Base-by-base conservation (phyloP, 148 eudicot species). In the Nepenthes gracilis region DNA sequence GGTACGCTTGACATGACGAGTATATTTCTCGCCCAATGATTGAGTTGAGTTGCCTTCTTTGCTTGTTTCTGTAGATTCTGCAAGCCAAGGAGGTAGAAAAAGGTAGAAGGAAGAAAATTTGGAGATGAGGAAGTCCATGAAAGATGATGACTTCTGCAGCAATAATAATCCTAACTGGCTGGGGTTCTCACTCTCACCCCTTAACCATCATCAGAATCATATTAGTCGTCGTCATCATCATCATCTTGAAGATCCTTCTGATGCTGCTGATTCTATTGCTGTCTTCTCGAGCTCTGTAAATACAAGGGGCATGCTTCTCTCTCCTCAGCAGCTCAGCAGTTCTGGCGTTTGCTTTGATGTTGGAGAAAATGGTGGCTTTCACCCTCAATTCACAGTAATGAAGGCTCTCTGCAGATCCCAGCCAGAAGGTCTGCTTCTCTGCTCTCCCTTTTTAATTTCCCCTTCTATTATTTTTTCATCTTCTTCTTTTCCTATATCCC, bases 381-480 rank as follows among this genome's bases (percentile, higher is more conserved):
- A 70, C 61, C 63, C 50, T 6, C 77, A 67, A 50, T 59, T 84
- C 60, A 65, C 65, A 66, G 80, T 88, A 52, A 66, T 88, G 82
- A 87, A 85, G 64, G 81, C 81, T 66, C 77, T 83, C 65, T 34
- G 74, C 14, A 79, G 76, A 63, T 80, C 95, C 38, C 90, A 85
- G 14, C 64, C 2, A 13, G 9, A 7, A 2, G 15, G 2, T 60
- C 12, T 38, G 10, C 11, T 49, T n/a, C 11, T 6, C 45, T 40
- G 4, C 45, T 40, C 8, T 40, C 45, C 4, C 8, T 40, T 8
- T 8, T 40, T 40, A 3, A 4, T 8, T 40, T 8, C 8, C 45
- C 45, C 45, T 40, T 40, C 45, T 1, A 40, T 38, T 61, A 8
- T 0, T 40, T 49, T 40, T 5, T 49, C 11, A n/a, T 49, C 0